phyloP scores from a whole-genome alignment of 176 grass and related monocot species.

The Phoenix roebelenii region DNA sequence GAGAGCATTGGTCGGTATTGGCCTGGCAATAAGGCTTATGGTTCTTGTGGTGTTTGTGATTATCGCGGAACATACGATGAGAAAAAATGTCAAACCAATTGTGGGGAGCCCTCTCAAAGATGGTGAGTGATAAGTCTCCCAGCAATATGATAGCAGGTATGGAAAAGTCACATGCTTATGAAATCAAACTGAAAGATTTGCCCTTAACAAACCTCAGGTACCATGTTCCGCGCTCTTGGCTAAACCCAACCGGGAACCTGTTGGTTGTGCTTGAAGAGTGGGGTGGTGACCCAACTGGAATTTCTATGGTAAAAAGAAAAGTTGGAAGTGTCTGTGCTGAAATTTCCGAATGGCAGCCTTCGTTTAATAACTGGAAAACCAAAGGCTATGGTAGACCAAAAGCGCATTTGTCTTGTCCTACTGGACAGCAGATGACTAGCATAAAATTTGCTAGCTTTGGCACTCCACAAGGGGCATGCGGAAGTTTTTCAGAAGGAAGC shows the following conservation, averaged over 20 bases:
- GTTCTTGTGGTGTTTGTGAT: slow-evolving; percentile 50
- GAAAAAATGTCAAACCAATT: slow-evolving; percentile 48
- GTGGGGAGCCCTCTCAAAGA: slow-evolving; percentile 67
- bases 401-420: too few species aligned
- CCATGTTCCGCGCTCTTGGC: slow-evolving; percentile 13
- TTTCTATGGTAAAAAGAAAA: slow-evolving; percentile 15
- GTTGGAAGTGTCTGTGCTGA: slow-evolving; percentile 12
- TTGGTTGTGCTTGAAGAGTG: slow-evolving; percentile 15
- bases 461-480: too few species aligned
- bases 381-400: too few species aligned
- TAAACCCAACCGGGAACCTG: slow-evolving; percentile 8
- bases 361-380: too few species aligned
- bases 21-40: slow-evolving; percentile 49
- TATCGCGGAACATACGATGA: slow-evolving; percentile 66
- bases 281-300: slow-evolving; percentile 12
- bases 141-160: too few species aligned
- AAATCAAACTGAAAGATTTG: too few species aligned
- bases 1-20: slow-evolving; percentile 77
- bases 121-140: slow-evolving; percentile 32
- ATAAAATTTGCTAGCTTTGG: too few species aligned
- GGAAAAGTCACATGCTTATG: too few species aligned
- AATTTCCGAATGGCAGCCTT: too few species aligned
- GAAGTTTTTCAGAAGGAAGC: too few species aligned
- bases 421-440: too few species aligned
- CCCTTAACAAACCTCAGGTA: slow-evolving; percentile 15